Evolutionary conservation across 441 rosid genomes (phyloP), one percentile per base, ranked within the genome.

Genomic region (Pelargonium cotyledonis): DNA sequence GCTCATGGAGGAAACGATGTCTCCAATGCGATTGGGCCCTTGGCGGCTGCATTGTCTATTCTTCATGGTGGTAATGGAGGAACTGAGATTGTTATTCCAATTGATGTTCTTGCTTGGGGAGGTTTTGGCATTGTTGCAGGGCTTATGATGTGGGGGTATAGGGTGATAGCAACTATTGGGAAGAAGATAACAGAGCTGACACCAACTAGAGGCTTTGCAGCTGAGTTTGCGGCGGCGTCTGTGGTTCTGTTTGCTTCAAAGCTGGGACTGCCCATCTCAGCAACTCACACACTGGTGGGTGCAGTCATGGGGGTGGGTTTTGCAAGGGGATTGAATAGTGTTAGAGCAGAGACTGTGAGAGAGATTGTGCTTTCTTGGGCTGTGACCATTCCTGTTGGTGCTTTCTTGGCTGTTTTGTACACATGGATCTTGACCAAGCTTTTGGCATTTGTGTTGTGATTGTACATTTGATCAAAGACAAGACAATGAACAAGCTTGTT

Each of bases 231-330:
- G 0, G 98, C 99, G 0, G 99, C 99, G 53, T 86, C 98, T 1
- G 99, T 95, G 21, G 98, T 95, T 76, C 77, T 92, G 51, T 81
- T 84, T 60, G 99, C 99, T 18, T 92, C 98, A 14, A 95, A 92
- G 70, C 82, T 95, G 21, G 99, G 96, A 18, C 82, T 95, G 53
- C 98, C 98, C 14, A 87, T 95, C 44, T 95, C 99, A 0, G 98
- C 98, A 18, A 95, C 98, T 0, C 99, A 92, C 73, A 95, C 99
- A 6, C 79, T 95, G 41, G 98, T 95, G n/a, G 98, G 99, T 11
- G 96, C 98, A 8, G 99, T 95, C 41, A 92, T 92, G 99, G 99
- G 99, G 10, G 99, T 95, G 14, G 99, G 99, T 8, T 92, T 95
- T 44, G 99, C 99, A 0, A 87, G 99, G 70, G 99, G 99, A 40